phyloP scores from a whole-genome alignment of 768 basidiomycete genomes.

The Suillus cothurnatus region DNA sequence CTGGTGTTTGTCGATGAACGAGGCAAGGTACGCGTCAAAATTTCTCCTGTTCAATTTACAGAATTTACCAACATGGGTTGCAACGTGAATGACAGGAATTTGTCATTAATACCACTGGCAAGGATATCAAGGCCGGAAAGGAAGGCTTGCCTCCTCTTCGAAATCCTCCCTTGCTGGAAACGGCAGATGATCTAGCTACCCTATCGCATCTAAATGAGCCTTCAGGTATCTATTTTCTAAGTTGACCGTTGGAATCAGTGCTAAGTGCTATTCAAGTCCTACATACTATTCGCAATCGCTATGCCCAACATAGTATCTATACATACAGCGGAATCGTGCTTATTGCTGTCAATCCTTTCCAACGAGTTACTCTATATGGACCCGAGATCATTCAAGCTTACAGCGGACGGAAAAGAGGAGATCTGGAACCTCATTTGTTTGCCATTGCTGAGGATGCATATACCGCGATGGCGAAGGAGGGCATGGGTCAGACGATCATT shows the following conservation, averaged over 20 bases:
- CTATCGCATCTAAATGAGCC: constrained; percentile 98
- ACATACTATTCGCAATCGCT: constrained; percentile 96
- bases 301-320: constrained; percentile 96
- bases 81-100: constrained; percentile 57
- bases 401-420: constrained; percentile 87
- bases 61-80: constrained; percentile 3
- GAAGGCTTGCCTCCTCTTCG: constrained; percentile 88
- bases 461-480: constrained; percentile 93
- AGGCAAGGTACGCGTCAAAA: constrained; percentile 67
- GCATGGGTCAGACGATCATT: constrained; percentile 97
- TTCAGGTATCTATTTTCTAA: constrained; percentile 58
- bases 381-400: constrained; percentile 98
- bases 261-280: constrained; percentile 57
- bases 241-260: neutral
- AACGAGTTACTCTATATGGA: constrained; percentile 95
- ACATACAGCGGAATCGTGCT: constrained; percentile 99
- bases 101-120: constrained; percentile 73
- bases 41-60: constrained; percentile 12
- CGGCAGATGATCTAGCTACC: constrained; percentile 96
- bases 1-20: constrained; percentile 88
- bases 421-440: constrained; percentile 96
- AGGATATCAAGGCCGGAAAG: constrained; percentile 78
- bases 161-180: constrained; percentile 95
- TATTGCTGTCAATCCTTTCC: constrained; percentile 98
- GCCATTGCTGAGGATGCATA: constrained; percentile 99